Base-by-base conservation (phyloP, 345 rosid species). In the Syzygium aqueum region DNA sequence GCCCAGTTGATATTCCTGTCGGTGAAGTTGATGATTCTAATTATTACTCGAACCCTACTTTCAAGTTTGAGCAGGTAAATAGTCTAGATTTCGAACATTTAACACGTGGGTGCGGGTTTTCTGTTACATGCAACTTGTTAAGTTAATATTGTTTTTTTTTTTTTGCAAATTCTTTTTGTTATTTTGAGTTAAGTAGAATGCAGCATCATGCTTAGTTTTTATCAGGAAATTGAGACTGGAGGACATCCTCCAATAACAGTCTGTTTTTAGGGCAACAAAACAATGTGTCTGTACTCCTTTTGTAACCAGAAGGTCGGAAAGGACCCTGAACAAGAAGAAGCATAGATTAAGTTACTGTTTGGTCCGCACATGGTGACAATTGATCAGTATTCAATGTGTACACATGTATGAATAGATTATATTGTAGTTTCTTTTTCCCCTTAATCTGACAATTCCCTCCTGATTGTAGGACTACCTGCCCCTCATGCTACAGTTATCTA, bases 41-140 rank as follows among this genome's bases (percentile, higher is more conserved):
- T n/a, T 93, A 96, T 90, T 93, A 91, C 89, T 91, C 94, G 51
- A 90, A 94, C 40, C 97, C 98, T 9, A 95, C 96, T 67, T 94
- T 94, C 91, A 95, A 94, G 93, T 96, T 97, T 87, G 99, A 97
- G 85, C 98, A 96, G 89, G 98, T 95, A 91, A 88, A 87, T 54
- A 25, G 46, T 49, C 19, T 46, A 17, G 19, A 15, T 89, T 93
- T 89, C 86, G 85, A 27, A 51, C 25, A 84, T 53, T 51, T 51
- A 9, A 51, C 0, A 6, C 85, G 30, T n/a, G 37, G 59, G 57
- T 84, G 85, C 3, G 1, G 85, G 37, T 33, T 84, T 51, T 50
- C 33, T 25, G 37, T 83, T 50, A 13, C 85, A 83, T 83, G 85
- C 2, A 2, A 25, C 85, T 51, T 83, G 85, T 14, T 83, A 50